Conservation (phyloP, 306 rosid species). For the Cotoneaster glaucophyllus region DNA sequence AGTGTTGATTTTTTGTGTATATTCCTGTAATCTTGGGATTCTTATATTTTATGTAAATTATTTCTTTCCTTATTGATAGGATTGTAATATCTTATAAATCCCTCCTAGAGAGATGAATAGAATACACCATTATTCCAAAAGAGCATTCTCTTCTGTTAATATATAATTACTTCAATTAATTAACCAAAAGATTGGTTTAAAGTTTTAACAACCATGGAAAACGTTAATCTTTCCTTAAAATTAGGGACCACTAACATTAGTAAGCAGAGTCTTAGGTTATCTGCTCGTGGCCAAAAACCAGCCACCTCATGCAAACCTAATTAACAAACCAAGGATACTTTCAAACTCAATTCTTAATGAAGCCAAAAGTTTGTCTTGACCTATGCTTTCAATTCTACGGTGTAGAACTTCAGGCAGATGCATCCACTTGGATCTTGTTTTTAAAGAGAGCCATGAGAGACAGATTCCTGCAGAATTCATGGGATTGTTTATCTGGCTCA, state of each 20-base stretch:
- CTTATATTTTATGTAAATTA: too few species aligned
- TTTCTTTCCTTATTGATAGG: too few species aligned
- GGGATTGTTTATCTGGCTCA: slow-evolving; percentile 19
- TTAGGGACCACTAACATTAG: neutral
- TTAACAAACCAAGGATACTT: neutral
- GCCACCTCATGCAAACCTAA: neutral
- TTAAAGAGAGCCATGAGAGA: slow-evolving; percentile 7
- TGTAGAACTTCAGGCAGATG: slow-evolving; percentile 17
- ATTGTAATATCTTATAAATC: too few species aligned
- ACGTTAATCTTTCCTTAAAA: slow-evolving; percentile 12
- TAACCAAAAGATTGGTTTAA: slow-evolving; percentile 17
- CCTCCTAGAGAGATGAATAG: too few species aligned
- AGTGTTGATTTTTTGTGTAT: too few species aligned
- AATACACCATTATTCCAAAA: too few species aligned
- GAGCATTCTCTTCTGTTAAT: too few species aligned
- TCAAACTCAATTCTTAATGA: slow-evolving; percentile 13
- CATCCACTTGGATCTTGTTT: slow-evolving; percentile 28
- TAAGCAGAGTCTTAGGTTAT: slow-evolving; percentile 10
- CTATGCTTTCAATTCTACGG: slow-evolving; percentile 14
- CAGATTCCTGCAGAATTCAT: slow-evolving; percentile 27
- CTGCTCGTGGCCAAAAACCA: neutral
- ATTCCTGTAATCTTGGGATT: too few species aligned
- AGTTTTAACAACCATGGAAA: slow-evolving; percentile 2
- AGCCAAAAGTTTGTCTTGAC: slow-evolving; percentile 31
- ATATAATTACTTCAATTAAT: neutral